Evolutionary conservation across 1,284 basidiomycete species (phyloP), one percentile per base, ranked within the genome.

Genomic region (Schizophyllum commune): DNA sequence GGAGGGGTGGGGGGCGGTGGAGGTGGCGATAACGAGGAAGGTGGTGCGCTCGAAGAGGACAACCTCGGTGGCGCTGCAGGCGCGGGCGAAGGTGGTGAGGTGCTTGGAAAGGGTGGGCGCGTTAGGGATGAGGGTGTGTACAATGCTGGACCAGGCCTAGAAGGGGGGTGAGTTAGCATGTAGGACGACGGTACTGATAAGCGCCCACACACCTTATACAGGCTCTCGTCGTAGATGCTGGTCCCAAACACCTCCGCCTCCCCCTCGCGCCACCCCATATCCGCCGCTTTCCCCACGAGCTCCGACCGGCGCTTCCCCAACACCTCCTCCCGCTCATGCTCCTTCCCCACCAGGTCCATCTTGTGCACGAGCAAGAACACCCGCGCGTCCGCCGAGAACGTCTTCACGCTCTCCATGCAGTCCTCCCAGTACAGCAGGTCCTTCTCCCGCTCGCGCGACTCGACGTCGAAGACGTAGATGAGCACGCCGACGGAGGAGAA

Each of bases 101-200:
- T 98, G 94, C 61, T 83, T 85, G 8, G 91, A 89, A 52, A 99
- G 87, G 52, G 92, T 85, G n/a, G 85, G 78, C 34, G 95, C 91
- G 66, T 98, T 97, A 1, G 97, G 97, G 61, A 99, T 97, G 64
- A 98, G 83, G 9, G 94, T 94, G 69, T 98, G 94, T 7, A 99
- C 94, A 66, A 99, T 97, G 64, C 87, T 87, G 27, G 97, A 98
- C 97, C 96, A 99, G 9, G 97, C 96, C 92, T 98, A 65, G n/a
- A 47, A 27, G 27, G 33, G 61, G 62, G 58, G 65, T 39, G 20
- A 60, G 52, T 55, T 3, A 55, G 11, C 32, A 55, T 58, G 34
- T 22, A 32, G 60, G 47, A 57, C 56, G 59, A 15, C 8, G 55
- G 62, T 60, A 57, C 60, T 52, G 58, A 15, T 15, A 55, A 52